Conservation (phyloP, 2,329 filamentous ascomycete genomes). For the Aspergillus sojae region DNA sequence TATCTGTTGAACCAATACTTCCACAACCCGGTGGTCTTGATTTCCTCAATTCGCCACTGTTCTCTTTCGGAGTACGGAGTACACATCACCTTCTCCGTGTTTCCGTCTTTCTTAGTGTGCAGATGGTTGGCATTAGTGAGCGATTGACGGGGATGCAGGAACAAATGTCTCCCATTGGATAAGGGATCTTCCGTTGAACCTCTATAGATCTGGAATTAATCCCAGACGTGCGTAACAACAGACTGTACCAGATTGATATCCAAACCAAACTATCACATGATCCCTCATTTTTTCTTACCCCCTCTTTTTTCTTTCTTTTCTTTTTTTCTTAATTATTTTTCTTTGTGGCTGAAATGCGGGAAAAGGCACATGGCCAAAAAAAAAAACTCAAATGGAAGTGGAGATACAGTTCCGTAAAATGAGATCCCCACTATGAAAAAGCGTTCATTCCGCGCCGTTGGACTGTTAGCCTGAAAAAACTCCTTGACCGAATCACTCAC, state of each 20-base stretch:
- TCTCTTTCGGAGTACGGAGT: conserved; percentile 4
- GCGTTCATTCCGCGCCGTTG: conserved; percentile 27
- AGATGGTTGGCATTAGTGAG: background rate
- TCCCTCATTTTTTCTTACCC: background rate
- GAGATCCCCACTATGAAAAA: conserved; percentile 23
- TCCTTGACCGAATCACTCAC: background rate
- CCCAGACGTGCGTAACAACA: background rate
- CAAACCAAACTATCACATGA: conserved; percentile 1
- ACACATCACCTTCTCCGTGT: background rate
- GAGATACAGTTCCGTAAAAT: conserved; percentile 21
- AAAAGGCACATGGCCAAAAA: conserved; percentile 23
- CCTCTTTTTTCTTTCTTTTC: background rate
- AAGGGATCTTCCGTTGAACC: background rate
- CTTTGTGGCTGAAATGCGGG: background rate
- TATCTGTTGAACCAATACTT: conserved; percentile 2
- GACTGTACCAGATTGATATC: background rate
- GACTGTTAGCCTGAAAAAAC: conserved; percentile 1
- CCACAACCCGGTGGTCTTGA: background rate
- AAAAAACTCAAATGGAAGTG: conserved; percentile 26
- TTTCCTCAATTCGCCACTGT: conserved; percentile 6
- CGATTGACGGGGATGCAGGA: background rate
- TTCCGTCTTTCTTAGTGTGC: background rate
- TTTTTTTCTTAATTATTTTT: background rate
- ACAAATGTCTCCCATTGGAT: background rate
- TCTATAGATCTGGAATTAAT: background rate